Evolutionary conservation across 441 rosid genomes (phyloP), one percentile per base, ranked within the genome.

Genomic region (Populus hybrid): DNA sequence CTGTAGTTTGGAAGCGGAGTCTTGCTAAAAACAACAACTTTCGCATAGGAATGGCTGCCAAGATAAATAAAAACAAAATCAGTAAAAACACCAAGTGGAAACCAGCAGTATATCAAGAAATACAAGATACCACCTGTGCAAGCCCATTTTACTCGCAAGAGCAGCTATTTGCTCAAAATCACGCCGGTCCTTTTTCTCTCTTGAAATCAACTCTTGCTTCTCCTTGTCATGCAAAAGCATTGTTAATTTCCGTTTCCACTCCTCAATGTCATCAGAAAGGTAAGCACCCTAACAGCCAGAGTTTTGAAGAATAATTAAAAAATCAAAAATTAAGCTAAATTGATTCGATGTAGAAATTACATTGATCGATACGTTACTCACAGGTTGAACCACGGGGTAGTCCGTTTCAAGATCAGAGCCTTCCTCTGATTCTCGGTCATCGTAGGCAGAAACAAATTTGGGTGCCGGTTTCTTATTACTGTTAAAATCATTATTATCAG

Each of bases 1-100:
- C 99, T 88, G 87, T 95, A 95, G 86, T 95, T 95, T 66, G 99
- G 96, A 76, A 95, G 85, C 63, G 97, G 97, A 73, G 85, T 84
- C 88, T 95, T 95, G 84, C 99, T 95, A 79, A 92, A 84, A 72
- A 93, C 99, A 77, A 88, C 93, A 64, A 84, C 91, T 87, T 92
- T 95, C 46, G 86, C 87, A 83, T 95, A 95, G 18, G 87, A 78
- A 84, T 90, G 98, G 84, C 99, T 93, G 92, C 79, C 79, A 81
- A 87, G 6, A 30, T 11, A 26, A 26, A 32, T 21, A 46, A 46
- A 46, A 78, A 74, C 28, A 84, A 26, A 10, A 36, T 69, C 23
- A 78, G 40, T 67, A 83, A 64, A 80, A 77, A 75, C 78, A 35
- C 23, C 72, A 26, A 79, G 8, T 26, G 40, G 46, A 57, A 70